phyloP scores from a whole-genome alignment of 805 yeast species.

The Candida lessepsii region DNA sequence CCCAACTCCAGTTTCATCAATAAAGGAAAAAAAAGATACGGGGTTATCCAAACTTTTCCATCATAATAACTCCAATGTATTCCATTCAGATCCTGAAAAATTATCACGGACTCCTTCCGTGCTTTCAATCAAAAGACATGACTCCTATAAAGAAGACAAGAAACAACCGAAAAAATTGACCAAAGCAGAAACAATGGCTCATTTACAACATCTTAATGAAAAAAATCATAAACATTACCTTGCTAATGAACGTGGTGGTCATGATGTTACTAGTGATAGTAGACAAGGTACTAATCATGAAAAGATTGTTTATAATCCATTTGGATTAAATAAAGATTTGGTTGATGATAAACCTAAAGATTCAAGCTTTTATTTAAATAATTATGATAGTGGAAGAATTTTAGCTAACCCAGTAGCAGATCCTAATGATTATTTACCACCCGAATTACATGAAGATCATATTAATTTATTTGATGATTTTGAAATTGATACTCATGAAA shows the following conservation, averaged over 20 bases:
- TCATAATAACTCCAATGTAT: conserved; percentile 1
- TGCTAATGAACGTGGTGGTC: conserved; percentile 5
- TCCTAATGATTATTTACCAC: conserved; percentile 66
- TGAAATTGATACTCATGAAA: conserved; percentile 40
- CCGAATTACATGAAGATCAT: conserved; percentile 46
- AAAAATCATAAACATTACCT: conserved; percentile 20
- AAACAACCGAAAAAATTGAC: conserved; percentile 18
- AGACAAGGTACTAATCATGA: conserved; percentile 21
- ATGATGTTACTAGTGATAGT: background rate
- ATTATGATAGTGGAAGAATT: conserved; percentile 46
- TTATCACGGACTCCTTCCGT: conserved; percentile 29
- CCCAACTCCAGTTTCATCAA: background rate
- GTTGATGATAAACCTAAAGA: conserved; percentile 25
- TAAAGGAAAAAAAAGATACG: conserved; percentile 1
- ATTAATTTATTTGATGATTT: conserved; percentile 55
- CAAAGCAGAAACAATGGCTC: conserved; percentile 38
- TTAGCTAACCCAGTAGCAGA: conserved; percentile 61
- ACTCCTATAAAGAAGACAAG: conserved; percentile 13
- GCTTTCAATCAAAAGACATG: conserved; percentile 20
- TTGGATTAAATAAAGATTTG: conserved; percentile 47
- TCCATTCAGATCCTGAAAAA: conserved; percentile 3
- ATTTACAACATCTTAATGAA: conserved; percentile 32
- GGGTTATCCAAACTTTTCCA: conserved; percentile 10
- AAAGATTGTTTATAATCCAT: conserved; percentile 64
- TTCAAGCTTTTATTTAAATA: conserved; percentile 27